Percentiles rank a stretch among this genome's conserved stretches.
These are phyloP conservation scores for Neofusicoccum umdonicola DNA, from an alignment of 2,329 filamentous ascomycete species.

Conservation along the genomic window DNA sequence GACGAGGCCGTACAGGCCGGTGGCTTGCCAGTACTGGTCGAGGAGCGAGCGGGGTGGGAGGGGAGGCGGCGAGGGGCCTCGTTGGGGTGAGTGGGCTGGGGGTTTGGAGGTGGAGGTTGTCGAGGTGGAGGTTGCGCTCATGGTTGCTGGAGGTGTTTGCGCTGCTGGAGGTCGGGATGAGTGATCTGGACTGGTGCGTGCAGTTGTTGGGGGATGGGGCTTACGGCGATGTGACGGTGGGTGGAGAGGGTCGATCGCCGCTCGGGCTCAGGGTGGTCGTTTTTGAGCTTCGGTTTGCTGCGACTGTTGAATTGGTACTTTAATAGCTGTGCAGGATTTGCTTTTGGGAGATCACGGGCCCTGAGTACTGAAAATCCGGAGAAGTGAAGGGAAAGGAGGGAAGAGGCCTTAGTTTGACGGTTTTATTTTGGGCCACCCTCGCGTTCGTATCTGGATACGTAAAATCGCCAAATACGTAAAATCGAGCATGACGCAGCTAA, in stretches of 20 bases:
- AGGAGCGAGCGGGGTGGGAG: neutral
- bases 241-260: too few species aligned
- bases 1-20: neutral
- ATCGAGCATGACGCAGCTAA: neutral
- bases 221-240: neutral
- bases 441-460: conserved; percentile 1
- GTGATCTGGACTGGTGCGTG: too few species aligned
- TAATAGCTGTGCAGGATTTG: too few species aligned
- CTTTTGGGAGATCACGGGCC: neutral
- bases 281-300: too few species aligned
- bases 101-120: too few species aligned
- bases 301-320: too few species aligned
- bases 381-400: neutral
- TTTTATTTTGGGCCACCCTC: neutral
- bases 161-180: too few species aligned
- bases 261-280: too few species aligned
- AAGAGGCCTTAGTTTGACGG: neutral
- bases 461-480: neutral
- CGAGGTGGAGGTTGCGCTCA: too few species aligned
- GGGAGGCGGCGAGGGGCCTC: too few species aligned
- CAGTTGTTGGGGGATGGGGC: too few species aligned
- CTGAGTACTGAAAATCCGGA: neutral
- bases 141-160: too few species aligned
- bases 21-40: neutral
- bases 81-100: neutral